Percentiles rank a stretch among this genome's conserved stretches.
These are phyloP conservation scores for Penicillium freii DNA, from an alignment of 2,329 filamentous ascomycete species.

Conservation along the genomic window DNA sequence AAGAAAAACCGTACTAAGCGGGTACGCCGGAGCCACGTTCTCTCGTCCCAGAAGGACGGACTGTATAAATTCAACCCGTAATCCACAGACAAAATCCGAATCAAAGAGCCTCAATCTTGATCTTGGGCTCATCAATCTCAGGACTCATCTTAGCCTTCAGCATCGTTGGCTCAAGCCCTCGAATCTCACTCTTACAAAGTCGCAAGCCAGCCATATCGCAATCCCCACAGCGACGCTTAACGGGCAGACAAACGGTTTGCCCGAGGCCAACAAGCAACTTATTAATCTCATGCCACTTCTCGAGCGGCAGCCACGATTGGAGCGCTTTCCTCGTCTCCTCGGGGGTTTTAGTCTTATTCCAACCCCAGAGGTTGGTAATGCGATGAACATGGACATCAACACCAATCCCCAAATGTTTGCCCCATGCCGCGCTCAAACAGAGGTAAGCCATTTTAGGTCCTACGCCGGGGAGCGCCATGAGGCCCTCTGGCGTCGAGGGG, in stretches of 20 bases:
- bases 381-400: constrained; percentile 95
- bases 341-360: constrained; percentile 76
- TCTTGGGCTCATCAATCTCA: constrained; percentile 18
- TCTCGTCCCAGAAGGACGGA: background rate
- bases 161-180: constrained; percentile 60
- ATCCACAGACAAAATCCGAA: background rate
- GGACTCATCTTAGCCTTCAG: constrained; percentile 41
- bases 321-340: constrained; percentile 76
- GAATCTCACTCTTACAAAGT: constrained; percentile 71
- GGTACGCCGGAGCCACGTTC: background rate
- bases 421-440: constrained; percentile 75
- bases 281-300: constrained; percentile 92
- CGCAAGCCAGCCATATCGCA: constrained; percentile 76
- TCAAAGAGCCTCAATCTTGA: constrained; percentile 26
- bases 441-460: constrained; percentile 95
- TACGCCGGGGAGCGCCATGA: constrained; percentile 78
- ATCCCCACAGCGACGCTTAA: constrained; percentile 77
- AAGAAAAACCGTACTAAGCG: too few relatives aligned
- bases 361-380: constrained; percentile 91
- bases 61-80: background rate
- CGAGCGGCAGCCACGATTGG: constrained; percentile 77
- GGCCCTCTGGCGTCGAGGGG: constrained; percentile 70
- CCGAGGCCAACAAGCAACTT: constrained; percentile 83
- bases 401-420: constrained; percentile 72
- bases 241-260: constrained; percentile 79